Evolutionary conservation across 2,329 filamentous ascomycete genomes (phyloP).

Genomic region (Corniculantispora saksenae): DNA sequence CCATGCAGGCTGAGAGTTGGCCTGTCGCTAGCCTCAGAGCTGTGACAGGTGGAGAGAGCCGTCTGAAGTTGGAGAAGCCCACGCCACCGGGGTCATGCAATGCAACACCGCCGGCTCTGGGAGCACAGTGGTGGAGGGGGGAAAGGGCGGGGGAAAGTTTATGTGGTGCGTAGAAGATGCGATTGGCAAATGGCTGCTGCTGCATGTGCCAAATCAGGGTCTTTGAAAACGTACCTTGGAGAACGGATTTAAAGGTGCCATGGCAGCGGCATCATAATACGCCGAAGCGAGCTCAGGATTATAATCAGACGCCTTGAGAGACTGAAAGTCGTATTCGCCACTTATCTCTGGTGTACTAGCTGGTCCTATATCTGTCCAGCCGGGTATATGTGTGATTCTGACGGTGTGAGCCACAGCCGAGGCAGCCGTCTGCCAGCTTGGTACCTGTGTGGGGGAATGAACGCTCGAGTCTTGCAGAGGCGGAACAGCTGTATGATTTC

Average conservation of each 20-base stretch:
- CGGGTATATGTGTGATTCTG: slow-evolving; percentile 13
- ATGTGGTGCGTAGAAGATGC: not conserved
- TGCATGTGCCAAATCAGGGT: not conserved
- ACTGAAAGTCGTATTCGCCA: not conserved
- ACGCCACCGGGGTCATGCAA: not conserved
- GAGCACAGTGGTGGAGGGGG: not conserved
- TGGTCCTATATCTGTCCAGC: not conserved
- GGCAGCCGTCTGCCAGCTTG: slow-evolving; percentile 13
- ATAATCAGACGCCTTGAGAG: not conserved
- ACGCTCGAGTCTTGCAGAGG: not conserved
- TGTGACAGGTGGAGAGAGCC: not conserved
- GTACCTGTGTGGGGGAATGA: not conserved
- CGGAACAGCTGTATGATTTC: not conserved
- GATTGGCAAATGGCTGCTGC: not conserved
- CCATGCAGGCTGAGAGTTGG: slow-evolving; percentile 4
- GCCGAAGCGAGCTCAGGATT: slow-evolving; percentile 37
- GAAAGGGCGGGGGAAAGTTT: not conserved
- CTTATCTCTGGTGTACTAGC: not conserved
- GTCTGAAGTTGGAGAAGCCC: slow-evolving; percentile 12
- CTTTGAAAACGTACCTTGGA: slow-evolving; percentile 51
- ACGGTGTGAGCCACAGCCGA: slow-evolving; percentile 16
- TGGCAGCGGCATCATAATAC: slow-evolving; percentile 60
- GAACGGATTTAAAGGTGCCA: slow-evolving; percentile 56
- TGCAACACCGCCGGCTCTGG: not conserved
- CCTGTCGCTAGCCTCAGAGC: not conserved